A percentile compares a stretch with the other conserved stretches of the same genome.
phyloP scores from a whole-genome alignment of 2,329 filamentous ascomycete species.

The Fusarium nygamai region DNA sequence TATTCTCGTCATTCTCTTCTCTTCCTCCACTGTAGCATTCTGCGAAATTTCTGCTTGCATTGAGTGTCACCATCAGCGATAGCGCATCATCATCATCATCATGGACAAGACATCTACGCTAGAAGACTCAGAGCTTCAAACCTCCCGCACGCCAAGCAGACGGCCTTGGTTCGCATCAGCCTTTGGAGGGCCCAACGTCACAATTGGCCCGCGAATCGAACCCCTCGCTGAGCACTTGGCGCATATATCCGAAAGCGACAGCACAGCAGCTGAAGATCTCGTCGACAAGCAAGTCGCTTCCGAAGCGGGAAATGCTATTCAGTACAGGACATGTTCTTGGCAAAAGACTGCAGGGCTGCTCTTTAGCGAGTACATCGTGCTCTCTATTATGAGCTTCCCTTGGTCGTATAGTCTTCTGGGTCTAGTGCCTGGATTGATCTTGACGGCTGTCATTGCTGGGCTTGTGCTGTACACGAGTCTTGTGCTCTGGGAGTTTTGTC shows the following conservation, averaged over 20 bases:
- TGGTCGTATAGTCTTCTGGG: slow-evolving; percentile 90
- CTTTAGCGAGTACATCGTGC: slow-evolving; percentile 94
- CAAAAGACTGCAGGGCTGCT: slow-evolving; percentile 90
- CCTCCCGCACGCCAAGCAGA: slow-evolving; percentile 9
- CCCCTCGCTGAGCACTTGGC: slow-evolving; percentile 53
- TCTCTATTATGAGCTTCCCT: slow-evolving; percentile 92
- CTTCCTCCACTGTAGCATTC: not conserved
- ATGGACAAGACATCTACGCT: not conserved
- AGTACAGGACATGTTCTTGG: slow-evolving; percentile 94
- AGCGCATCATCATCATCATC: slow-evolving; percentile 2
- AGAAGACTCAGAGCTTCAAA: slow-evolving; percentile 19
- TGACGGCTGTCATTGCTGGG: slow-evolving; percentile 80
- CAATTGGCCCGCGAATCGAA: slow-evolving; percentile 62
- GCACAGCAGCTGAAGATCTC: slow-evolving; percentile 57
- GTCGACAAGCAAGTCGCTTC: slow-evolving; percentile 73
- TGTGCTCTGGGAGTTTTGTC: slow-evolving; percentile 80
- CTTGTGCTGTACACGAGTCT: slow-evolving; percentile 80
- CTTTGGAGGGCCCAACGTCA: slow-evolving; percentile 53
- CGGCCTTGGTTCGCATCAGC: slow-evolving; percentile 44
- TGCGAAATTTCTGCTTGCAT: not conserved
- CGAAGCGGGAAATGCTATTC: slow-evolving; percentile 81
- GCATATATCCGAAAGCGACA: slow-evolving; percentile 51
- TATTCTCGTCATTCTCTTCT: not conserved
- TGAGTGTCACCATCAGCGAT: not conserved
- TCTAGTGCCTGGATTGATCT: slow-evolving; percentile 82